Evolutionary conservation across 768 basidiomycete genomes (phyloP).

Genomic region (Serpula lacrymans): DNA sequence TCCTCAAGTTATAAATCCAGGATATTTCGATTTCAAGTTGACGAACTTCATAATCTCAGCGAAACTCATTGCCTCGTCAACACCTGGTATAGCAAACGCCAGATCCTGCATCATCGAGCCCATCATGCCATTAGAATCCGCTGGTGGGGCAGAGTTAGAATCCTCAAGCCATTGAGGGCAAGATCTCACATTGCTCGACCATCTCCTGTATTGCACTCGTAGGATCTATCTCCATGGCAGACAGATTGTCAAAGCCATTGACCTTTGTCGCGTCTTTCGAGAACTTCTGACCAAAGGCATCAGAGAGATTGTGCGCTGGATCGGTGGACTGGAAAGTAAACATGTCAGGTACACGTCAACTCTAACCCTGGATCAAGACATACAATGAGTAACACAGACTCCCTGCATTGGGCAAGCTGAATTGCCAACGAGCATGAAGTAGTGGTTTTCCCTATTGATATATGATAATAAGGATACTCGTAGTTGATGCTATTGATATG

Average conservation of each 20-base stretch:
- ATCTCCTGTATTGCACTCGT: constrained; percentile 98
- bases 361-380: constrained; percentile 24
- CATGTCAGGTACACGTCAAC: background rate
- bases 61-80: constrained; percentile 99
- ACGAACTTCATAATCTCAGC: constrained; percentile 99
- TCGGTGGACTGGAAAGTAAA: constrained; percentile 76
- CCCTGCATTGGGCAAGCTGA: constrained; percentile 83
- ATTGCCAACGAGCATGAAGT: constrained; percentile 98
- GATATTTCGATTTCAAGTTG: background rate
- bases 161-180: background rate
- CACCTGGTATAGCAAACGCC: constrained; percentile 98
- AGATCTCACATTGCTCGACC: constrained; percentile 85
- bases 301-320: constrained; percentile 98
- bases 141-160: constrained; percentile 34
- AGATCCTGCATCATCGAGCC: constrained; percentile 99
- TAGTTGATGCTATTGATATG: background rate
- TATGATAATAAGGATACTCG: background rate
- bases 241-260: constrained; percentile 95
- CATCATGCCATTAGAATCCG: constrained; percentile 92
- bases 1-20: background rate
- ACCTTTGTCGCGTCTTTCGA: constrained; percentile 98
- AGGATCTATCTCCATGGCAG: constrained; percentile 99
- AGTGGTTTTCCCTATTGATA: constrained; percentile 84
- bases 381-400: constrained; percentile 97
- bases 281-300: constrained; percentile 99